Conservation (phyloP, 2,329 filamentous ascomycete genomes). For the Cephalotrichum gorgonifer region DNA sequence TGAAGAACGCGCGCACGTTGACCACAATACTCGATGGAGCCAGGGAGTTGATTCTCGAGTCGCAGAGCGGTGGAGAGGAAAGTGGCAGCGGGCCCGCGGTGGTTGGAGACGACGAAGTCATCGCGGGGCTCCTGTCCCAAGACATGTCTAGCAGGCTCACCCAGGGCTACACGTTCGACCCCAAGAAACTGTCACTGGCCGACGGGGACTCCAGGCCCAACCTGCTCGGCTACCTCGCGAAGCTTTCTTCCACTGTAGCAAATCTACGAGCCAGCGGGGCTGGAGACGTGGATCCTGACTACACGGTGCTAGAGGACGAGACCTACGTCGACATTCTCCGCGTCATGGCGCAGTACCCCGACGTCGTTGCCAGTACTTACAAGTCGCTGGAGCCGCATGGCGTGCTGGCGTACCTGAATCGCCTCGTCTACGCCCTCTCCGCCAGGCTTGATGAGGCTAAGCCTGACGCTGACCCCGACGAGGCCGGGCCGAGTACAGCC, state of each 20-base stretch:
- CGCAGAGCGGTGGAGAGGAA: neutral
- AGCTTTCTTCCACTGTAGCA: neutral
- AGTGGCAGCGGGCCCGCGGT: slow-evolving; percentile 6
- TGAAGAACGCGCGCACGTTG: slow-evolving; percentile 8
- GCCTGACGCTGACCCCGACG: neutral
- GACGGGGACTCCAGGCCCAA: neutral
- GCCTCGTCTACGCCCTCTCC: slow-evolving; percentile 11
- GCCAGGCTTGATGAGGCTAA: slow-evolving; percentile 39
- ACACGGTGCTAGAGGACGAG: slow-evolving; percentile 9
- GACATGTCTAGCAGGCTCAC: slow-evolving; percentile 16
- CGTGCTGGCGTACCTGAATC: slow-evolving; percentile 48
- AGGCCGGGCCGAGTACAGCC: neutral
- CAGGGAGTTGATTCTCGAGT: neutral
- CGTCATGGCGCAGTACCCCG: slow-evolving; percentile 53
- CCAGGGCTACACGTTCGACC: slow-evolving; percentile 12
- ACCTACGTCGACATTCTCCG: slow-evolving; percentile 30
- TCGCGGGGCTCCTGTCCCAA: slow-evolving; percentile 12
- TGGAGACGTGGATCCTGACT: neutral
- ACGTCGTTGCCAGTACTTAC: slow-evolving; percentile 50
- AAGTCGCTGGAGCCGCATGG: slow-evolving; percentile 59
- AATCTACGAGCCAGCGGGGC: neutral
- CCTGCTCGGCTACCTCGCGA: neutral
- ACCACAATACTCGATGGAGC: neutral
- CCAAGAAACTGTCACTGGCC: slow-evolving; percentile 21
- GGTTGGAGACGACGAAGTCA: slow-evolving; percentile 7